These are phyloP conservation scores for Lobosporangium transversale DNA, from an alignment of 192 early-diverging fungal genomes.

Conservation along the genomic window DNA sequence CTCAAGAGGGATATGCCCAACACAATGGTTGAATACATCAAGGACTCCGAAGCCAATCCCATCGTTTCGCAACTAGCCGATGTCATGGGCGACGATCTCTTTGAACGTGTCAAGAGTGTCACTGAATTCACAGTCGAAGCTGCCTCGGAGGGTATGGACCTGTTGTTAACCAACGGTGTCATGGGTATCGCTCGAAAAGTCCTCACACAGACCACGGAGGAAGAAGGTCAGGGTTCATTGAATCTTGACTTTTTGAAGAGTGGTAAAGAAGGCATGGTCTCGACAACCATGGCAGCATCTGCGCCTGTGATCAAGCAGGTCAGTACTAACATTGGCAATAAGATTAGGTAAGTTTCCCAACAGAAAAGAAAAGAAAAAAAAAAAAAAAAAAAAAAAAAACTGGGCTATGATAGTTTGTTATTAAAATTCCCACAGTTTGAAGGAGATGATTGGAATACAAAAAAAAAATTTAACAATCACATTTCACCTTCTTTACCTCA, in stretches of 20 bases:
- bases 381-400: no score
- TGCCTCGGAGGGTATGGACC: constrained; percentile 50
- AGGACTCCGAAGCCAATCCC: constrained; percentile 12
- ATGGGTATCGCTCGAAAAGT: constrained; percentile 42
- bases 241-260: constrained; percentile 42
- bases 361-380: no score
- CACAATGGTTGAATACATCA: constrained; percentile 33
- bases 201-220: constrained; percentile 16
- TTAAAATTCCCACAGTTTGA: neutral
- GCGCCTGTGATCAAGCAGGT: constrained; percentile 45
- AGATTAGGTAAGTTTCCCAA: constrained; percentile 18
- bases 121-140: constrained; percentile 33
- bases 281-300: constrained; percentile 37
- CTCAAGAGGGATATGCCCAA: constrained; percentile 44
- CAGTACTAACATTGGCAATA: constrained; percentile 31
- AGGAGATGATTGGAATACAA: neutral
- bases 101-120: constrained; percentile 17
- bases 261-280: constrained; percentile 45
- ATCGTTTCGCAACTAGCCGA: constrained; percentile 21
- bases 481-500: neutral
- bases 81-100: constrained; percentile 30
- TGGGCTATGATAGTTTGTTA: neutral
- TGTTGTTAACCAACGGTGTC: constrained; percentile 47
- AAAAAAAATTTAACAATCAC: neutral
- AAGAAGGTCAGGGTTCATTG: constrained; percentile 30